Base-by-base conservation (phyloP, 768 basidiomycete genomes). In the Polyporus arcularius region DNA sequence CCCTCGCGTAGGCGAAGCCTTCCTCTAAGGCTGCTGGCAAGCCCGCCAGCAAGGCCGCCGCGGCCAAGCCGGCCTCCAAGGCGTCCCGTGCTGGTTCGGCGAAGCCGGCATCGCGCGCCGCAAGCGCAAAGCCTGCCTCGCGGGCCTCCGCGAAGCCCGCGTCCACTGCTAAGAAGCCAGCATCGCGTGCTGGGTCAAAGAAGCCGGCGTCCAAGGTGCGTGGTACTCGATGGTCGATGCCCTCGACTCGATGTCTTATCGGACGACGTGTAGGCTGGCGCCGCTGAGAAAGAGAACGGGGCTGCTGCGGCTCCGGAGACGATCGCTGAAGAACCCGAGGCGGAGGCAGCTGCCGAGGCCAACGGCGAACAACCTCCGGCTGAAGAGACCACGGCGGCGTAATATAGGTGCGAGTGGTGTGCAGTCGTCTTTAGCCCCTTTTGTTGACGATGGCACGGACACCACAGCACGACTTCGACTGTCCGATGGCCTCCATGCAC, bases 171-270 rank as follows among this genome's bases (percentile, higher is more conserved):
- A 80, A 73, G 53, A 86, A 86, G 70, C 84, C 86, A 8, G 75
- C 82, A 18, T 86, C 85, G 52, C 75, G 83, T 65, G 85, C 84
- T 31, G 75, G 78, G 32, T 86, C 85, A 14, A 84, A 80, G 79
- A 87, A 86, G 72, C 85, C 86, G 58, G 76, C 74, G n/a, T 86
- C 85, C 50, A 87, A 85, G 83, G 86, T 77, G 67, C 60, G 54
- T 11, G 15, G 35, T 26, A 26, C 14, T 38, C 45, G 26, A n/a
- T 53, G 26, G n/a, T 4, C 5, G 41, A 42, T 51, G 54, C 60
- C 42, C 42, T 26, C 21, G 47, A 9, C 51, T 38, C 21, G 47
- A 8, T 49, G 12, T 16, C 50, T 39, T 52, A 35, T 35, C 50
- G 32, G 32, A 11, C 18, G 42, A 21, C 38, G 30, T 21, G 57